Conservation (phyloP, 2,329 filamentous ascomycete genomes). For the Botrytis paeoniae region DNA sequence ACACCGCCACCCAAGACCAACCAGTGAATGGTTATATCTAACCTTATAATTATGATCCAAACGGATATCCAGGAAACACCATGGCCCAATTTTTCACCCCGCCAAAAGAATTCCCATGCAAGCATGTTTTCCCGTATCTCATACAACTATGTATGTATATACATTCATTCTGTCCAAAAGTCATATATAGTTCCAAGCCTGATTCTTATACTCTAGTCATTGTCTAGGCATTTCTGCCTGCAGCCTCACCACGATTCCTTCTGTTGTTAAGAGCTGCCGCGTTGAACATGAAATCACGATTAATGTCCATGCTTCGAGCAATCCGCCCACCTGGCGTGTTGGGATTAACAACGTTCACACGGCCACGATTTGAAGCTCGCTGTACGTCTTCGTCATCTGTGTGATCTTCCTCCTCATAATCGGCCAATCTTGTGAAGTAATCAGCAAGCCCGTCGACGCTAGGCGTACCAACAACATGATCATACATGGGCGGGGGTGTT, state of each 20-base stretch:
- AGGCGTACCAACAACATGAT: constrained; percentile 55
- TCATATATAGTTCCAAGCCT: neutral
- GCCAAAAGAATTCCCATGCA: constrained; percentile 1
- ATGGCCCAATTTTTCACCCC: constrained; percentile 3
- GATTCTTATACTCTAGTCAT: neutral
- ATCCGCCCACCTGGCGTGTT: constrained; percentile 37
- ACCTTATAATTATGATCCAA: neutral
- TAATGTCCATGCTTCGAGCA: constrained; percentile 38
- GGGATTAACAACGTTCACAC: constrained; percentile 38
- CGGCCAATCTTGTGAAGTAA: constrained; percentile 59
- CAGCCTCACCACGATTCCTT: neutral
- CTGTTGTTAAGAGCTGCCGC: constrained; percentile 14
- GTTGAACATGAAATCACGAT: constrained; percentile 38
- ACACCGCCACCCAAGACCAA: neutral
- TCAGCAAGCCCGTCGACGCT: constrained; percentile 59
- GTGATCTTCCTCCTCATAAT: constrained; percentile 34
- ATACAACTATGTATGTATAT: neutral
- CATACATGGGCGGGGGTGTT: constrained; percentile 68
- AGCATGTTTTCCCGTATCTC: neutral
- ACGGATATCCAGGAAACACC: constrained; percentile 4
- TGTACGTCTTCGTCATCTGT: constrained; percentile 34
- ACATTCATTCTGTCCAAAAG: neutral
- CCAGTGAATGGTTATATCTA: constrained; percentile 3
- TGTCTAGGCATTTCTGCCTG: neutral
- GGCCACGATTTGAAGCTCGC: constrained; percentile 30